Percentiles rank a stretch among this genome's conserved stretches.
Evolutionary conservation across 2,329 filamentous ascomycete species (phyloP).

Genomic region (Lecanicillium sp.): DNA sequence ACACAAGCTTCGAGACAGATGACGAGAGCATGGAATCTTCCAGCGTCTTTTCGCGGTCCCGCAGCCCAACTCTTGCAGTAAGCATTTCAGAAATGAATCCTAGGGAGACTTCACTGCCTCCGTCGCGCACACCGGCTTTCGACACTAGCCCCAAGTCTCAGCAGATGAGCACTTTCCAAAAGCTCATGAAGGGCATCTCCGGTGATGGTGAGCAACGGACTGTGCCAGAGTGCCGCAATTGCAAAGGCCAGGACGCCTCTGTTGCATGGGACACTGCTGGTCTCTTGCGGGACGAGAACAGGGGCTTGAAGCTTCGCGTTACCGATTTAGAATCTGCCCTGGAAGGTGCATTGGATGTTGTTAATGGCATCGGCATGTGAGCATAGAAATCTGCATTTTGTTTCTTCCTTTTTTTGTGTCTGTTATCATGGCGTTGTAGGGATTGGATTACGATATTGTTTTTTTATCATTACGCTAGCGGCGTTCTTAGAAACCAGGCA

Average conservation of each 20-base stretch:
- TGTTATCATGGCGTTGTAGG: not conserved
- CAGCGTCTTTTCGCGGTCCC: slow-evolving; percentile 53
- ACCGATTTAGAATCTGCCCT: slow-evolving; percentile 50
- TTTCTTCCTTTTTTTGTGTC: not conserved
- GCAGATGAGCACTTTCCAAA: slow-evolving; percentile 29
- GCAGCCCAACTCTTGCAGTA: slow-evolving; percentile 45
- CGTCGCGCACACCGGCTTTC: slow-evolving; percentile 37
- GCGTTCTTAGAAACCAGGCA: no score
- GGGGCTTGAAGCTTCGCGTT: slow-evolving; percentile 50
- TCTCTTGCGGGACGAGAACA: slow-evolving; percentile 53
- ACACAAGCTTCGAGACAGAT: slow-evolving; percentile 40
- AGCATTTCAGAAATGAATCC: slow-evolving; percentile 23
- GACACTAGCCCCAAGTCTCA: slow-evolving; percentile 12
- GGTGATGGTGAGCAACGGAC: slow-evolving; percentile 21
- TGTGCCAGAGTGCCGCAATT: slow-evolving; percentile 41
- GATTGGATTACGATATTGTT: no score
- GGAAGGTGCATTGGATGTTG: slow-evolving; percentile 50
- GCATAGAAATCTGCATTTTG: not conserved
- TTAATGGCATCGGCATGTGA: slow-evolving; percentile 45
- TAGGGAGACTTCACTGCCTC: slow-evolving; percentile 15
- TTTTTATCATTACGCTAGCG: no score
- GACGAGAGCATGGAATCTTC: slow-evolving; percentile 41
- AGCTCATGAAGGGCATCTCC: slow-evolving; percentile 33
- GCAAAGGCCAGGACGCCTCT: slow-evolving; percentile 48
- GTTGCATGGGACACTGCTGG: slow-evolving; percentile 59